Conservation (phyloP, 2,329 filamentous ascomycete genomes). For the Macrophomina pseudophaseolina region DNA sequence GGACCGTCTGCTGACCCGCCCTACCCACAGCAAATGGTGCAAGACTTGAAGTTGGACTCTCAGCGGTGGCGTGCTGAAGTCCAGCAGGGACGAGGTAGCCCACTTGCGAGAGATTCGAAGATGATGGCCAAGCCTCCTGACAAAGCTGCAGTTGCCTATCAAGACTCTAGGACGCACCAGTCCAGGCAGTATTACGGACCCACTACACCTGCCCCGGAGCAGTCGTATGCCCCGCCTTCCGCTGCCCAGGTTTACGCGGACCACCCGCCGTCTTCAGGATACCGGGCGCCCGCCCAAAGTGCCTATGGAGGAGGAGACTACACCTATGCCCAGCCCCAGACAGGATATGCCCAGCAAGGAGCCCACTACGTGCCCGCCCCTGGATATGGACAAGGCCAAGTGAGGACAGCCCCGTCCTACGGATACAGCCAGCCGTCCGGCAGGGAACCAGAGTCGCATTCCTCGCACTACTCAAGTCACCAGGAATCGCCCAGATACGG, state of each 20-base stretch:
- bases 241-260: constrained; percentile 36
- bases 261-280: constrained; percentile 41
- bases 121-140: constrained; percentile 53
- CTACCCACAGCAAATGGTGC: constrained; percentile 52
- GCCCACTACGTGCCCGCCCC: constrained; percentile 35
- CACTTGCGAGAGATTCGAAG: constrained; percentile 46
- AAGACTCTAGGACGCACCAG: constrained; percentile 50
- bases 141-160: constrained; percentile 50
- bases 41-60: constrained; percentile 55
- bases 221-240: constrained; percentile 28
- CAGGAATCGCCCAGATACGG: constrained; percentile 28
- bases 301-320: constrained; percentile 31
- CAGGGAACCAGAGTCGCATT: constrained; percentile 31
- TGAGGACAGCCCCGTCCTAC: constrained; percentile 29
- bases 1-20: constrained; percentile 5
- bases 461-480: constrained; percentile 18
- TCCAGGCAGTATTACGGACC: constrained; percentile 50
- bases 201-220: constrained; percentile 28
- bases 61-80: constrained; percentile 49
- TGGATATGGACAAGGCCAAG: constrained; percentile 34
- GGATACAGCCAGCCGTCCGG: constrained; percentile 37
- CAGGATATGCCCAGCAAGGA: constrained; percentile 41
- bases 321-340: constrained; percentile 40
- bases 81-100: constrained; percentile 53
- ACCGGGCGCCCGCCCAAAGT: constrained; percentile 29